A percentile compares a stretch with the other conserved stretches of the same genome.
Conservation (phyloP, 2,329 filamentous ascomycete genomes). For the Teratosphaeria zuluensis region DNA sequence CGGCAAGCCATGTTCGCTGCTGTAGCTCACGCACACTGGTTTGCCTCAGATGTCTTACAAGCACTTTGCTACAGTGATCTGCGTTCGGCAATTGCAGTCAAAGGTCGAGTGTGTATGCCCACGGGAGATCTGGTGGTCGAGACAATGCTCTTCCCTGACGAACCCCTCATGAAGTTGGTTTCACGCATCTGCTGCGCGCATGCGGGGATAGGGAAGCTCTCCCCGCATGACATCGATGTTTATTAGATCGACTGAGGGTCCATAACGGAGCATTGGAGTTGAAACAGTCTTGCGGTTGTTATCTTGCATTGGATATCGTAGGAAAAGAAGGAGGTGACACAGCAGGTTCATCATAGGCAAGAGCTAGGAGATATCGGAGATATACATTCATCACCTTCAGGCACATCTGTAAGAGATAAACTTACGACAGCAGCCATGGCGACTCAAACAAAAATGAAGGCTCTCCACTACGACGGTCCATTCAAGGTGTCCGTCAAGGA, state of each 20-base stretch:
- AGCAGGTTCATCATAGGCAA: not conserved
- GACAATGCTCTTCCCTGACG: not conserved
- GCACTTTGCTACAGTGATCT: not conserved
- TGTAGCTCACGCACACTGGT: not conserved
- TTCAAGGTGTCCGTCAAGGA: constrained; percentile 52
- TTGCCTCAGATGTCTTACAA: not conserved
- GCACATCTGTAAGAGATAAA: not conserved
- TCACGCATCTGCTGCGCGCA: not conserved
- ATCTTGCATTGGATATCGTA: too few relatives aligned
- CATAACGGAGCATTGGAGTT: not conserved
- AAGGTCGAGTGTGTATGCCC: not conserved
- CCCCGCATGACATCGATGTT: constrained; percentile 6
- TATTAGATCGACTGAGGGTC: not conserved
- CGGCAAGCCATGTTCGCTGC: not conserved
- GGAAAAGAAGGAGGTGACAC: not conserved
- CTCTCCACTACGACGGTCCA: constrained; percentile 52
- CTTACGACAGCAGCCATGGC: not conserved
- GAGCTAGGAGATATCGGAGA: not conserved
- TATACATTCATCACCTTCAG: not conserved
- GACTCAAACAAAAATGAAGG: constrained; percentile 41
- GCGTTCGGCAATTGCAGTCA: not conserved
- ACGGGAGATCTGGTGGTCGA: not conserved
- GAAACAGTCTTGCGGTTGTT: not conserved
- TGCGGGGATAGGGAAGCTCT: constrained; percentile 1
- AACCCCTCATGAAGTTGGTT: not conserved